phyloP scores from a whole-genome alignment of 306 rosid genomes.

The Hippophae tibetana region DNA sequence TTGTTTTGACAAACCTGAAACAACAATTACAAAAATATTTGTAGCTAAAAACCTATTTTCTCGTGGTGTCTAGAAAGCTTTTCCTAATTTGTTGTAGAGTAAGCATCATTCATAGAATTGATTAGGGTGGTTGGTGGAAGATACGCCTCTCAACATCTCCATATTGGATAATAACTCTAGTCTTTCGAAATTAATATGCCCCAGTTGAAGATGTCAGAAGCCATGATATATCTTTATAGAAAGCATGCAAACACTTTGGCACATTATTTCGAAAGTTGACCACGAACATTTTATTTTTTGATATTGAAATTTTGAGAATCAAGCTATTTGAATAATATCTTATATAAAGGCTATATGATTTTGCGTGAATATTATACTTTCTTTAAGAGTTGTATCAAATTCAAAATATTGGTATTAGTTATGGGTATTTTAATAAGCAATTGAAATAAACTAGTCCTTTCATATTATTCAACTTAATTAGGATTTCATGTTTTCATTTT shows the following conservation, averaged over 20 bases:
- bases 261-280: neutral
- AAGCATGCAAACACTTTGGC: neutral
- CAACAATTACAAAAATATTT: too few species aligned
- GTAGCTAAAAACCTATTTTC: too few species aligned
- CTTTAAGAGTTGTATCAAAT: neutral
- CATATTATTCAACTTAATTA: too few species aligned
- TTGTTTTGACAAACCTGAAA: too few species aligned
- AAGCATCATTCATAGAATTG: neutral
- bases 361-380: neutral
- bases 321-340: neutral
- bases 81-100: neutral
- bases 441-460: neutral
- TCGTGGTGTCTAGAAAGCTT: neutral
- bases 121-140: neutral
- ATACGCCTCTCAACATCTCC: neutral
- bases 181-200: too few species aligned
- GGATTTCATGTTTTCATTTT: too few species aligned
- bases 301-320: too few species aligned
- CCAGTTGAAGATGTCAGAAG: too few species aligned
- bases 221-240: neutral
- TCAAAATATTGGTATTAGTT: neutral
- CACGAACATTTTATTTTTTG: neutral
- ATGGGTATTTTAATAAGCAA: neutral
- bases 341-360: neutral
- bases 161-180: too few species aligned